A percentile compares a stretch with the other conserved stretches of the same genome.
phyloP scores from a whole-genome alignment of 176 grass and related monocot genomes.

The Bonia amplexicaulis region DNA sequence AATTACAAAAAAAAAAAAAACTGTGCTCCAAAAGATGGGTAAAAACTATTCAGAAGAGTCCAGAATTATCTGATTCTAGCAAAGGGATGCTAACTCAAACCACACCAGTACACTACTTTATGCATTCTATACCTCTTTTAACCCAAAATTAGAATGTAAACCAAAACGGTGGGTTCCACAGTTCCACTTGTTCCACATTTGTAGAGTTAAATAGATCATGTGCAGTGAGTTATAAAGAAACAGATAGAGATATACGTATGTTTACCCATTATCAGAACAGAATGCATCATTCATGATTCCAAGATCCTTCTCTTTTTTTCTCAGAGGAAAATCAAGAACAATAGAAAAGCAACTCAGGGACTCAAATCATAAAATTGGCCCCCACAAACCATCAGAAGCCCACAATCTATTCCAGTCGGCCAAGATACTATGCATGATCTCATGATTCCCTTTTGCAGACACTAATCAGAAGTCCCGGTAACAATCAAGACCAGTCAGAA shows the following conservation, averaged over 20 bases:
- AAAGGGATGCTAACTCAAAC: background rate
- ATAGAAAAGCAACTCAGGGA: background rate
- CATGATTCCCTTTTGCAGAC: background rate
- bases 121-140: conserved; percentile 3
- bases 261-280: background rate
- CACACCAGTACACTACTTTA: background rate
- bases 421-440: background rate
- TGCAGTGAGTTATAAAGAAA: background rate
- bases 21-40: background rate
- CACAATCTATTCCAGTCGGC: background rate
- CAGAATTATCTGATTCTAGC: background rate
- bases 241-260: background rate
- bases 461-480: background rate
- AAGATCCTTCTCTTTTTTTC: conserved; percentile 6
- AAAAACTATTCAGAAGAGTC: background rate
- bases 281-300: background rate
- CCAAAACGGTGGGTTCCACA: background rate
- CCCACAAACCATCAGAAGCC: conserved; percentile 24
- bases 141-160: background rate
- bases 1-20: background rate
- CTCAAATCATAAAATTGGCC: conserved; percentile 1
- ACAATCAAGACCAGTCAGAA: background rate
- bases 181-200: background rate
- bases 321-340: background rate
- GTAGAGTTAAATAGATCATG: background rate